A percentile compares a stretch with the other conserved stretches of the same genome.
Conservation (phyloP, 768 basidiomycete species). For the Tylopilus cervinicoccineus region DNA sequence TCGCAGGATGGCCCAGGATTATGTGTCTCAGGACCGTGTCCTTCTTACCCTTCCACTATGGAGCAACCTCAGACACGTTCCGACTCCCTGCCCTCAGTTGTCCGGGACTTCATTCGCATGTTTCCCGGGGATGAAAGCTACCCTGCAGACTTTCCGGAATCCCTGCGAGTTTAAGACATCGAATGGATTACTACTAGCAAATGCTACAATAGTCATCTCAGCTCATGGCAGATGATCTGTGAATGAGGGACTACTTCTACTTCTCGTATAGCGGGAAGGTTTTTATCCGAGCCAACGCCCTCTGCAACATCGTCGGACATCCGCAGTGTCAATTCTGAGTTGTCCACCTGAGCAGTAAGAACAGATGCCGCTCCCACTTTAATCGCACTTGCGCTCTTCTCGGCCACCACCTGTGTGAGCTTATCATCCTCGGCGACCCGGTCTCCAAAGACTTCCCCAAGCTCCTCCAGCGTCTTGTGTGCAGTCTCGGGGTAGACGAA, state of each 20-base stretch:
- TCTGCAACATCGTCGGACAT: constrained; percentile 15
- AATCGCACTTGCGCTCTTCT: constrained; percentile 9
- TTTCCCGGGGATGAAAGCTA: constrained; percentile 33
- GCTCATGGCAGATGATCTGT: constrained; percentile 6
- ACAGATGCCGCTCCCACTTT: constrained; percentile 12
- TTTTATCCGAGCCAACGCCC: constrained; percentile 15
- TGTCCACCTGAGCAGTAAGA: constrained; percentile 12
- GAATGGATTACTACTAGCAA: neutral
- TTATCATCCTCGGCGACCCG: constrained; percentile 22
- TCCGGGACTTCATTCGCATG: constrained; percentile 31
- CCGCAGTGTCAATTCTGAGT: constrained; percentile 26
- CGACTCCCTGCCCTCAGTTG: constrained; percentile 26
- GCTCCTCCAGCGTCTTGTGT: constrained; percentile 44
- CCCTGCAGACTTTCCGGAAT: constrained; percentile 32
- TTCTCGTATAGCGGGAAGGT: constrained; percentile 11
- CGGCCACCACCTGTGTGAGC: constrained; percentile 12
- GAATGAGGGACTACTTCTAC: constrained; percentile 14
- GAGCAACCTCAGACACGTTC: neutral
- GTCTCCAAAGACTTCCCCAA: constrained; percentile 48
- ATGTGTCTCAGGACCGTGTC: neutral
- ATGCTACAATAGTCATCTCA: neutral
- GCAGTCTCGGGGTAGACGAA: constrained; percentile 50
- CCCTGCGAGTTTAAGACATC: constrained; percentile 17
- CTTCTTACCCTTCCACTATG: neutral
- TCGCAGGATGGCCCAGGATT: constrained; percentile 8